A percentile compares a stretch with the other conserved stretches of the same genome.
Evolutionary conservation across 805 yeast species (phyloP).

Genomic region (Ogataea dorogensis): DNA sequence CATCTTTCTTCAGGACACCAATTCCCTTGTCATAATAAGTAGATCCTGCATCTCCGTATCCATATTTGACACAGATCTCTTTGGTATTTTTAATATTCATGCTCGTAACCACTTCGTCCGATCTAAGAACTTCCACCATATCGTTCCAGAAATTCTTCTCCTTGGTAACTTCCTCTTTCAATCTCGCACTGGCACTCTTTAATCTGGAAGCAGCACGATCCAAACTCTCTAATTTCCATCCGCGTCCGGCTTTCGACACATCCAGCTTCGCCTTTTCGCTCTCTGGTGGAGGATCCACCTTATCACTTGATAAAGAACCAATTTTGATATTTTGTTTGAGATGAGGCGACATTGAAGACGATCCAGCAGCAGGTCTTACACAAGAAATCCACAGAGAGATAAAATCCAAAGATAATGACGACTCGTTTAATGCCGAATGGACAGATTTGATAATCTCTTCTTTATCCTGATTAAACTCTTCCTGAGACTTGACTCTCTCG

Average conservation of each 20-base stretch:
- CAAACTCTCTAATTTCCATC: slow-evolving; percentile 83
- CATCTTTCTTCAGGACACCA: slow-evolving; percentile 61
- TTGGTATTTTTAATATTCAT: slow-evolving; percentile 54
- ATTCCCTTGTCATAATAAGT: slow-evolving; percentile 69
- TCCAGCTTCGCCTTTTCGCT: slow-evolving; percentile 21
- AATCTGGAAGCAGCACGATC: slow-evolving; percentile 53
- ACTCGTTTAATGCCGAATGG: slow-evolving; percentile 77
- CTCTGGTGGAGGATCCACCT: slow-evolving; percentile 31
- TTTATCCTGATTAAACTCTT: slow-evolving; percentile 49
- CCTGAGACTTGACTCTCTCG: slow-evolving; percentile 27
- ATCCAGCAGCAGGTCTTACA: slow-evolving; percentile 80
- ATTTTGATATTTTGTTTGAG: slow-evolving; percentile 69
- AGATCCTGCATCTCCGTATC: slow-evolving; percentile 90
- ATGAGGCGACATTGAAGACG: slow-evolving; percentile 85
- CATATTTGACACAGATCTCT: slow-evolving; percentile 78
- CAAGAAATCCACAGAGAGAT: slow-evolving; percentile 79
- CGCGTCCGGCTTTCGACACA: slow-evolving; percentile 50
- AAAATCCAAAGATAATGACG: slow-evolving; percentile 83
- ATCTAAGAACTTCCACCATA: slow-evolving; percentile 40
- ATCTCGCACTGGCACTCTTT: slow-evolving; percentile 46
- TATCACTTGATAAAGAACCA: slow-evolving; percentile 64
- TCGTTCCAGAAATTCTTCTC: slow-evolving; percentile 73
- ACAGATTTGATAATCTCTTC: slow-evolving; percentile 52
- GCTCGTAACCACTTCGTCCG: slow-evolving; percentile 65
- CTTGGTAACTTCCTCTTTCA: slow-evolving; percentile 52